Evolutionary conservation across 441 rosid genomes (phyloP).

Genomic region (Iberis amara): DNA sequence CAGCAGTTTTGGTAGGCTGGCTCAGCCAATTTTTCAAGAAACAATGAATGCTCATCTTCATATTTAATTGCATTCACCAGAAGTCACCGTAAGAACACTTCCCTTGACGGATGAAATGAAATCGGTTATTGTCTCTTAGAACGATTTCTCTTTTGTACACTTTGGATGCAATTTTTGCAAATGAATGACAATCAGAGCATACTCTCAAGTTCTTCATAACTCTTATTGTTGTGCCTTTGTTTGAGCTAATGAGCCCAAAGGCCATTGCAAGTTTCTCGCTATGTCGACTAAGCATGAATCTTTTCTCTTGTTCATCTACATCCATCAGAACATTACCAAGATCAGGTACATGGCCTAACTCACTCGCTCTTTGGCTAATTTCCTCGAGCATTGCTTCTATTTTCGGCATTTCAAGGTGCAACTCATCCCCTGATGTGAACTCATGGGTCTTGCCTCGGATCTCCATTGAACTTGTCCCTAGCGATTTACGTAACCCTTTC

Average conservation of each 20-base stretch:
- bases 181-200: slow-evolving; percentile 55
- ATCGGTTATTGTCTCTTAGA: slow-evolving; percentile 44
- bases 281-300: slow-evolving; percentile 39
- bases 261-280: slow-evolving; percentile 64
- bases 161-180: slow-evolving; percentile 42
- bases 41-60: too few species aligned
- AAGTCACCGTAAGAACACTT: slow-evolving; percentile 39
- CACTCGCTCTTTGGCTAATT: slow-evolving; percentile 33
- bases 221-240: slow-evolving; percentile 34
- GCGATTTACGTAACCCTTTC: slow-evolving; percentile 45
- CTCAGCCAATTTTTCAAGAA: slow-evolving; percentile 46
- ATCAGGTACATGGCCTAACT: slow-evolving; percentile 46
- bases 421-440: slow-evolving; percentile 55
- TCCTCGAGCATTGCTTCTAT: slow-evolving; percentile 44
- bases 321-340: slow-evolving; percentile 42
- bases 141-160: slow-evolving; percentile 43
- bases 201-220: slow-evolving; percentile 50
- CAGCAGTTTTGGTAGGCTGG: slow-evolving; percentile 60
- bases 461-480: slow-evolving; percentile 45
- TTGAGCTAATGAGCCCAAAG: slow-evolving; percentile 40
- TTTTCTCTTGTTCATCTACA: slow-evolving; percentile 46
- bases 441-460: slow-evolving; percentile 40
- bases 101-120: slow-evolving; percentile 41
- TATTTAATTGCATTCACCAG: slow-evolving; percentile 36
- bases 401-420: slow-evolving; percentile 40